Evolutionary conservation across 164 flowering plant genomes (phyloP), one percentile per base, ranked within the genome.

Genomic region (Annona cherimola): DNA sequence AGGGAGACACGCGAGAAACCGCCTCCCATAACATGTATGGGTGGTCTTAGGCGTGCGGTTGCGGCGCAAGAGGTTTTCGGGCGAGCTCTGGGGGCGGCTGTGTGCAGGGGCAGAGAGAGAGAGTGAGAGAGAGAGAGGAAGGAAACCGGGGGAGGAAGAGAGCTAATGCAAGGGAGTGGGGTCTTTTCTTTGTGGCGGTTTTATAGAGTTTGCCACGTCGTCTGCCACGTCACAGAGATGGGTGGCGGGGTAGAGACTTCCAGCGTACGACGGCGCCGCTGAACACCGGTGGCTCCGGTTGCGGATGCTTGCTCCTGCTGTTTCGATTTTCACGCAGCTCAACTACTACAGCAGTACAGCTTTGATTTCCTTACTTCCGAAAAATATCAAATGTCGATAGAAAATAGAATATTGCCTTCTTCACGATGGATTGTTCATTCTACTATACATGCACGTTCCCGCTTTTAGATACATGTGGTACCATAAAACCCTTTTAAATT

Each of bases 1-100:
- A 72, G 71, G 68, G 77, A 66, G 72, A 73, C 67, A 40, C 75
- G 70, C 46, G 79, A 79, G 65, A 79, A 64, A 42, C 84, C 80
- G 73, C 79, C 68, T 61, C 84, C 84, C 84, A 81, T 81, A 73
- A 66, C 81, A 78, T 81, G 42, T 19, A 26, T 35, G 45, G 44
- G 75, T 55, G 70, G 45, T 42, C 43, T 59, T 61, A 12, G 44
- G 3, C 67, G 71, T 35, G n/a, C 3, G 39, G 41, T 45, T 70
- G 72, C 74, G 74, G 75, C 64, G 42, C 9, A 46, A 61, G 68
- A 55, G 40, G 55, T 76, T 73, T 74, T 62, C 75, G 76, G 78
- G 35, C 35, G 35, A 1, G 35, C 35, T 26, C 35, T 26, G 35
- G 35, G 35, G 35, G 35, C 35, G 35, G 35, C 35, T 26, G 35